Percentiles rank a stretch among this genome's conserved stretches.
Evolutionary conservation across 2,329 filamentous ascomycete genomes (phyloP).

Genomic region (Sporothrix inflata): DNA sequence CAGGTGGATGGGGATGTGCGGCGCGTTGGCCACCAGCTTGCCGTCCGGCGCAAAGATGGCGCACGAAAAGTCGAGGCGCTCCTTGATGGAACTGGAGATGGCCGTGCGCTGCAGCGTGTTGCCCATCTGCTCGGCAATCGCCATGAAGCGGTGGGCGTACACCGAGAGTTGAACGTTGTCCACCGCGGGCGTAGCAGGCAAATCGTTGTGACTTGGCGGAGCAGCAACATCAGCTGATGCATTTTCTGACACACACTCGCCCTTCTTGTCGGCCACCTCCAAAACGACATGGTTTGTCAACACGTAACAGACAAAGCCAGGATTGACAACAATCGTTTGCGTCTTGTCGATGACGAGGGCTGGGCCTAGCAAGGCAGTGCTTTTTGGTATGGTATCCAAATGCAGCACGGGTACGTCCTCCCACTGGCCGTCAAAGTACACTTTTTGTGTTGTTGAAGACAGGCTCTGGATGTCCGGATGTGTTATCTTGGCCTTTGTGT

Average conservation of each 20-base stretch:
- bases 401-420: conserved; percentile 55
- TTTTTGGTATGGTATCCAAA: conserved; percentile 37
- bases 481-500: background rate
- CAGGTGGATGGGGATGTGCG: conserved; percentile 78
- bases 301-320: background rate
- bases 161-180: conserved; percentile 41
- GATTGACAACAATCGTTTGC: conserved; percentile 67
- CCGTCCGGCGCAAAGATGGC: conserved; percentile 77
- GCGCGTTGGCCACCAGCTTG: conserved; percentile 76
- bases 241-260: background rate
- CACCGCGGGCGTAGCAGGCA: no score
- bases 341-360: conserved; percentile 85
- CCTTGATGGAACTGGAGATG: conserved; percentile 29
- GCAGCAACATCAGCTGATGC: no score
- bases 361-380: conserved; percentile 56
- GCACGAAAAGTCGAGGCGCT: conserved; percentile 55
- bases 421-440: conserved; percentile 73
- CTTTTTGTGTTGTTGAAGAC: conserved; percentile 72
- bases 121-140: conserved; percentile 30
- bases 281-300: background rate
- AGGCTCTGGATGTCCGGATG: conserved; percentile 48
- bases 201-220: no score
- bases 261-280: background rate
- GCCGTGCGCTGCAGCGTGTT: conserved; percentile 23
- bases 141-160: conserved; percentile 30